Percentiles rank a stretch among this genome's conserved stretches.
Conservation (phyloP, 139 green algal species). For the Pycnococcus provasolii region DNA sequence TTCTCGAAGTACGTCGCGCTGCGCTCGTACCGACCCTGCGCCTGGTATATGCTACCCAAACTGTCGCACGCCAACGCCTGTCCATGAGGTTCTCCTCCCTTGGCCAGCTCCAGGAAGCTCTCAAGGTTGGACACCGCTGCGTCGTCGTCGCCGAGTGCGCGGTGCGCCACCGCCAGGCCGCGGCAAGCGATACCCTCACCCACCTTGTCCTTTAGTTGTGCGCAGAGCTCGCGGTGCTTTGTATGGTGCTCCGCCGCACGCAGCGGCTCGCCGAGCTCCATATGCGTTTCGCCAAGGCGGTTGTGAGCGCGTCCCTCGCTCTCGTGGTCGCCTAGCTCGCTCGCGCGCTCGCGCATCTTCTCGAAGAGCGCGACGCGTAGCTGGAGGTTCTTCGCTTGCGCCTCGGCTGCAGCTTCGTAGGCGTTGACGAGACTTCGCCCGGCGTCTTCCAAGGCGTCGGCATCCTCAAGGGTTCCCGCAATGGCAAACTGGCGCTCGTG, state of each 20-base stretch:
- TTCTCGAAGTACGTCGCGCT: slow-evolving; percentile 56
- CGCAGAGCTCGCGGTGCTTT: slow-evolving; percentile 14
- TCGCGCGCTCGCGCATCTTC: too few species aligned
- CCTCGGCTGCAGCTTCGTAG: too few species aligned
- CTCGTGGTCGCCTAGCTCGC: slow-evolving; percentile 16
- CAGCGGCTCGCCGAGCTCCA: slow-evolving; percentile 20
- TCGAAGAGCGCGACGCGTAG: too few species aligned
- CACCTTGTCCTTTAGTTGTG: slow-evolving; percentile 31
- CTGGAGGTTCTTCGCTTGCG: too few species aligned
- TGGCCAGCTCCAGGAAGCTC: slow-evolving; percentile 35
- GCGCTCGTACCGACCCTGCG: slow-evolving; percentile 31
- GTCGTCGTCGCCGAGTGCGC: slow-evolving; percentile 20
- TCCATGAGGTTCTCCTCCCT: slow-evolving; percentile 31
- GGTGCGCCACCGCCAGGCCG: slow-evolving; percentile 22
- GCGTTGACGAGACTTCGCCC: too few species aligned
- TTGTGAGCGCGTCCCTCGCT: slow-evolving; percentile 35
- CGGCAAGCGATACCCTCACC: slow-evolving; percentile 40
- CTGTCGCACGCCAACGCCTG: slow-evolving; percentile 50
- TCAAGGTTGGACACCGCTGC: slow-evolving; percentile 23
- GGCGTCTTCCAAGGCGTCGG: too few species aligned
- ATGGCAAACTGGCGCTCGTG: too few species aligned
- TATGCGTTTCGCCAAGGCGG: slow-evolving; percentile 41
- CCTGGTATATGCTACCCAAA: slow-evolving; percentile 52
- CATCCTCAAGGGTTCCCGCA: too few species aligned
- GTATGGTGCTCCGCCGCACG: slow-evolving; percentile 14